Conservation (phyloP, 208 protist species). For the Leptomonas pyrrhocoris region DNA sequence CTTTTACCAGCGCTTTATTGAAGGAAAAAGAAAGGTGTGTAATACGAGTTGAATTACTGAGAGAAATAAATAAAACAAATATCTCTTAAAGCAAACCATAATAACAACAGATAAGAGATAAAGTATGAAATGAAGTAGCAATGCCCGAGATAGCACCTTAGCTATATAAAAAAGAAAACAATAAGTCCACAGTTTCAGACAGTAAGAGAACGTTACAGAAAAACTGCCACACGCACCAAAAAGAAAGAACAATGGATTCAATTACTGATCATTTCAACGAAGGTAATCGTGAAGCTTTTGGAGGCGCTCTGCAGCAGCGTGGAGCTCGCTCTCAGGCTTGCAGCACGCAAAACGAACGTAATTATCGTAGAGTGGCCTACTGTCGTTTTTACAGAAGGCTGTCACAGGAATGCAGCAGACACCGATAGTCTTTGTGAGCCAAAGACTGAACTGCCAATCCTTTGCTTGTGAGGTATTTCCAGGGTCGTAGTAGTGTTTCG, state of each 20-base stretch:
- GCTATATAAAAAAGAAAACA: too few relatives aligned
- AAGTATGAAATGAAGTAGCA: too few relatives aligned
- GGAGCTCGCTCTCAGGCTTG: constrained; percentile 75
- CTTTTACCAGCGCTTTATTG: too few relatives aligned
- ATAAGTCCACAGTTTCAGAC: too few relatives aligned
- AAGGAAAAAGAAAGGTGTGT: too few relatives aligned
- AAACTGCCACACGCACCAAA: not conserved
- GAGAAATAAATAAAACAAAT: too few relatives aligned
- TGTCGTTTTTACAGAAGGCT: constrained; percentile 71
- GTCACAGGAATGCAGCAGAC: constrained; percentile 87
- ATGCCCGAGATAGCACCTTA: too few relatives aligned
- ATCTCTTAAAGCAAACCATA: too few relatives aligned
- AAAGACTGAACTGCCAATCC: constrained; percentile 91
- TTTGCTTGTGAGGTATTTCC: constrained; percentile 45
- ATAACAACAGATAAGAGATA: too few relatives aligned
- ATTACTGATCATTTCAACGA: not conserved
- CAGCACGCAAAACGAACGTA: constrained; percentile 91
- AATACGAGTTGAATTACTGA: too few relatives aligned
- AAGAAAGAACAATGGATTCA: constrained; percentile 7
- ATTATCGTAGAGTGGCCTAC: constrained; percentile 56
- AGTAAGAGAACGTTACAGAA: too few relatives aligned
- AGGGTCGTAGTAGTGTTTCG: constrained; percentile 67
- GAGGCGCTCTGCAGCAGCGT: constrained; percentile 51
- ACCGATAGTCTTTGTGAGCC: constrained; percentile 84
- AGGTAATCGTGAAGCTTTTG: constrained; percentile 51